A percentile compares a stretch with the other conserved stretches of the same genome.
Conservation (phyloP, 75 land plant species). For the Pinus tabuliformis region DNA sequence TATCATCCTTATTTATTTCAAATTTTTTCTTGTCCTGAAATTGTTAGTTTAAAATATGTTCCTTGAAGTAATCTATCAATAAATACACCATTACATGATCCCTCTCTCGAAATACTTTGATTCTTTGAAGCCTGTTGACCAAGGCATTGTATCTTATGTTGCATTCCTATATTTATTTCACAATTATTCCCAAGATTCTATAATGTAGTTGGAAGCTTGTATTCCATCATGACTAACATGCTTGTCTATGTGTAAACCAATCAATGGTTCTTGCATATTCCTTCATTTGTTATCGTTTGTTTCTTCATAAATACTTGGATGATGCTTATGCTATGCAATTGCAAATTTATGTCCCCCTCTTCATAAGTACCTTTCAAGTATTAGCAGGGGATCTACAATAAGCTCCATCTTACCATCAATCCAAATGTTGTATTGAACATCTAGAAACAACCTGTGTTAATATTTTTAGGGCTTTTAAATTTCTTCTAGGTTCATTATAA, state of each 20-base stretch:
- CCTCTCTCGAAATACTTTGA: too few relatives aligned
- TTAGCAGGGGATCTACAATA: constrained; percentile 86
- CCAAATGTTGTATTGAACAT: constrained; percentile 91
- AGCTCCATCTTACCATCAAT: constrained; percentile 99
- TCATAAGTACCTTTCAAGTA: constrained; percentile 97
- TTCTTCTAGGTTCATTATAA: constrained; percentile 95
- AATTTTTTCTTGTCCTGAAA: too few relatives aligned
- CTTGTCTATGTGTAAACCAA: constrained; percentile 74
- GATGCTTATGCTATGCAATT: constrained; percentile 90
- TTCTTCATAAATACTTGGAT: constrained; percentile 88
- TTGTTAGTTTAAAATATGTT: too few relatives aligned
- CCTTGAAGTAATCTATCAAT: too few relatives aligned
- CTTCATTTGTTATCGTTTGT: constrained; percentile 95
- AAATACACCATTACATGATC: too few relatives aligned
- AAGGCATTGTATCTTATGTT: too few relatives aligned
- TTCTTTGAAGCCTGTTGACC: too few relatives aligned
- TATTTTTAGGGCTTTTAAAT: constrained; percentile 95
- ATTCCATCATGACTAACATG: too few relatives aligned
- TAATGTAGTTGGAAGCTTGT: too few relatives aligned
- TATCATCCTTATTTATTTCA: too few relatives aligned
- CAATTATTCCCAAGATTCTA: constrained; percentile 3
- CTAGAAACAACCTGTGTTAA: constrained; percentile 91
- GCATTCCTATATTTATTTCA: too few relatives aligned
- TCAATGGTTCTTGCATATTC: constrained; percentile 92
- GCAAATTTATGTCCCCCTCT: constrained; percentile 87